Base-by-base conservation (phyloP, 208 protist species). In the Acanthamoeba royreba region DNA sequence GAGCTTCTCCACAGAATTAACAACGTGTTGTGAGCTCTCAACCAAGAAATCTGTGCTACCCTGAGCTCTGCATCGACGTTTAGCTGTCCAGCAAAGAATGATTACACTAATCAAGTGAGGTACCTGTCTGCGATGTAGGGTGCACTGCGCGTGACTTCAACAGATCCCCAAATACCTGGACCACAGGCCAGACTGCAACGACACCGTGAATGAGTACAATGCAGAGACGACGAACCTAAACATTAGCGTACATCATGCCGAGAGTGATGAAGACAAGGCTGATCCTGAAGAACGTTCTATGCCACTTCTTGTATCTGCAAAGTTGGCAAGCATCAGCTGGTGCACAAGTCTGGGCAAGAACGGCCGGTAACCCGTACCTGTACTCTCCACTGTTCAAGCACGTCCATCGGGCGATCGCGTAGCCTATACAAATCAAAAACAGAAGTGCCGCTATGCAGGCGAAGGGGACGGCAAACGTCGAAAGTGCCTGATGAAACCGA, bases 291-390 rank as follows among this genome's bases (percentile, higher is more conserved):
- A 83, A 83, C 42, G 72, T 83, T 15, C 72, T 25, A n/a, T 83
- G 72, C 72, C 72, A 83, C 72, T 83, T 83, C 72, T 52, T 13
- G 43, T 83, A 83, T 2, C 72, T 83, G n/a, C n/a, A n/a, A n/a
- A n/a, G n/a, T n/a, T n/a, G n/a, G n/a, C n/a, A n/a, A n/a, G n/a
- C n/a, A n/a, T n/a, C n/a, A n/a, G n/a, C n/a, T n/a, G n/a, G n/a
- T n/a, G n/a, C n/a, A n/a, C n/a, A n/a, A n/a, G n/a, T n/a, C n/a
- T n/a, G n/a, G n/a, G n/a, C n/a, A n/a, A n/a, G n/a, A n/a, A n/a
- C n/a, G n/a, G n/a, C n/a, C 3, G 31, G 43, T 4, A 77, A 38
- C 13, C 4, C 22, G 58, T 7, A 69, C 69, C 69, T 8, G 19
- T 83, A 83, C 9, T 83, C 72, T 1, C n/a, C 42, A 19, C 52